Percentiles rank a stretch among this genome's conserved stretches.
phyloP scores from a whole-genome alignment of 1,284 basidiomycete genomes.

The Paramarasmius palmivorus region DNA sequence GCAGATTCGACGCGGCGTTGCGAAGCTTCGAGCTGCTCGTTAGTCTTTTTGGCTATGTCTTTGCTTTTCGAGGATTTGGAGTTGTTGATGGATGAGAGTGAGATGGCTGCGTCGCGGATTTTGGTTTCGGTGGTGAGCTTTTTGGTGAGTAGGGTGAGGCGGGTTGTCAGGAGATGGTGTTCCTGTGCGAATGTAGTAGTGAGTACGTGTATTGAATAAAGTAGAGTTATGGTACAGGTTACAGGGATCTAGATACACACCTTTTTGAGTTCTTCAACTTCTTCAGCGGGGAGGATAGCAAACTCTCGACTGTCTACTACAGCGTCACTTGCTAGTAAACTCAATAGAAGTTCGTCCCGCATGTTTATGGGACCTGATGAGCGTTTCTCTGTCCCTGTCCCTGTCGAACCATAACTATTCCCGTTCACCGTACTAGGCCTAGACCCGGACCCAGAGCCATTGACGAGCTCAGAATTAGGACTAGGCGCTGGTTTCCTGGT shows the following conservation, averaged over 20 bases:
- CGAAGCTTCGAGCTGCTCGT: constrained; percentile 68
- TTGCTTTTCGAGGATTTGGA: constrained; percentile 44
- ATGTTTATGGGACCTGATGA: constrained; percentile 47
- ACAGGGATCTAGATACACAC: too few relatives aligned
- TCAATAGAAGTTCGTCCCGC: constrained; percentile 79
- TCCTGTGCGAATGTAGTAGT: constrained; percentile 47
- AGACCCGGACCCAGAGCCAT: too few relatives aligned
- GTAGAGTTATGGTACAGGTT: too few relatives aligned
- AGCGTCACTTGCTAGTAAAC: constrained; percentile 84
- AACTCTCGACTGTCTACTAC: constrained; percentile 78
- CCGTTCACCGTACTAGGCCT: too few relatives aligned
- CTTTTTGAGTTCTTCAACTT: constrained; percentile 91
- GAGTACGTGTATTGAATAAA: too few relatives aligned
- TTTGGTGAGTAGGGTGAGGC: constrained; percentile 61
- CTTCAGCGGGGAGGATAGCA: constrained; percentile 77
- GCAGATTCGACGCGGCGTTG: constrained; percentile 65
- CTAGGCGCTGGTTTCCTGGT: constrained; percentile 6
- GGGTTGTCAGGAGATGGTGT: constrained; percentile 62
- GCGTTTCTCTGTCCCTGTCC: too few relatives aligned
- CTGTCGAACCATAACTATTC: too few relatives aligned
- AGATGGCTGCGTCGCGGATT: constrained; percentile 77
- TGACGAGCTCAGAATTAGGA: constrained; percentile 27
- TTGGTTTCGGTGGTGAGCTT: constrained; percentile 77
- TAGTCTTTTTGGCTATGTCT: constrained; percentile 63
- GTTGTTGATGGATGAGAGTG: constrained; percentile 66